Percentiles rank a stretch among this genome's conserved stretches.
These are phyloP conservation scores for Aspergillus sp. DNA, from an alignment of 2,329 filamentous ascomycete species.

Conservation along the genomic window DNA sequence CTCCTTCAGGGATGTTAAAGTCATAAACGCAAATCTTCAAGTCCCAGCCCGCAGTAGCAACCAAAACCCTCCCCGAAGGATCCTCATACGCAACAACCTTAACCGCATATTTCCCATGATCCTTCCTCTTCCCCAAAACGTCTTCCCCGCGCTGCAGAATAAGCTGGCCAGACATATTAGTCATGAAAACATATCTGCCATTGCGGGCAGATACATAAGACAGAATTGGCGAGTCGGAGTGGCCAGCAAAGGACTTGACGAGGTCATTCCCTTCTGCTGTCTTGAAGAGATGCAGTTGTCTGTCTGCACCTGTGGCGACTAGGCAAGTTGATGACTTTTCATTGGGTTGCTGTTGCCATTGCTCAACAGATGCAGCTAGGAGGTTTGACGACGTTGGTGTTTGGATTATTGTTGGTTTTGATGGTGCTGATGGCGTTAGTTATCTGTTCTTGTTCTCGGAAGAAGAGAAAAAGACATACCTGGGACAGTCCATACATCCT, in stretches of 20 bases:
- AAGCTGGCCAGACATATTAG: constrained; percentile 55
- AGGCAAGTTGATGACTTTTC: constrained; percentile 20
- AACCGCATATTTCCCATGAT: constrained; percentile 55
- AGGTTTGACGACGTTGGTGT: constrained; percentile 48
- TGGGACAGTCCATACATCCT: constrained; percentile 41
- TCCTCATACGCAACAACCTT: constrained; percentile 40
- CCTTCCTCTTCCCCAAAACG: constrained; percentile 44
- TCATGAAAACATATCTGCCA: constrained; percentile 43
- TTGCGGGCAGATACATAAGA: constrained; percentile 41
- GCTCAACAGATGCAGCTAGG: constrained; percentile 43
- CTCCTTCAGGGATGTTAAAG: constrained; percentile 8
- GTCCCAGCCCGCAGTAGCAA: constrained; percentile 59
- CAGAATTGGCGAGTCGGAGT: constrained; percentile 44
- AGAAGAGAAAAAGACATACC: constrained; percentile 25
- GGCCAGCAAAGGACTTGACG: constrained; percentile 18
- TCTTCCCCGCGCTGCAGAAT: constrained; percentile 41
- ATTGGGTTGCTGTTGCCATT: constrained; percentile 21
- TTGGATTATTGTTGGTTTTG: constrained; percentile 34
- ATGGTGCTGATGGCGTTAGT: constrained; percentile 37
- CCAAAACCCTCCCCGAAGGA: constrained; percentile 25
- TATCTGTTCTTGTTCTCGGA: background rate
- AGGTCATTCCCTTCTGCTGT: constrained; percentile 13
- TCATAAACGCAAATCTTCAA: constrained; percentile 49
- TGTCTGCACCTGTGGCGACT: constrained; percentile 43
- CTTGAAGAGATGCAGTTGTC: constrained; percentile 42